Percentiles rank a stretch among this genome's conserved stretches.
Conservation (phyloP, 148 eudicot genomes). For the Oxyria digyna region DNA sequence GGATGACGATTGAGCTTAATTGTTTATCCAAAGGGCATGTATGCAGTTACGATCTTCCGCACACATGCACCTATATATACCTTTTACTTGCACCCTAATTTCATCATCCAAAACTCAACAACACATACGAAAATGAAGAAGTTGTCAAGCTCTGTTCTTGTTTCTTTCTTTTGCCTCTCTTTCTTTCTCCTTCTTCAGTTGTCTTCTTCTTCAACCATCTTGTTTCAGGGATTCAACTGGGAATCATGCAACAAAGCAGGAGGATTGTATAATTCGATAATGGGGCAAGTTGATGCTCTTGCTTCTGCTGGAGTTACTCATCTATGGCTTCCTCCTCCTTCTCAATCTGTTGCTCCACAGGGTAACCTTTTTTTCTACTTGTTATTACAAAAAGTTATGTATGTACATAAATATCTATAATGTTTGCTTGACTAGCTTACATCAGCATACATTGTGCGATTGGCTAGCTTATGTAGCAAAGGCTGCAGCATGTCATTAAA, state of each 20-base stretch:
- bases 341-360: constrained; percentile 45
- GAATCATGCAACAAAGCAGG: constrained; percentile 38
- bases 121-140: not conserved
- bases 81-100: not conserved
- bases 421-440: too few species aligned
- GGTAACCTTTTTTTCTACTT: too few species aligned
- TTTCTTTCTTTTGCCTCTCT: not conserved
- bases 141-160: not conserved
- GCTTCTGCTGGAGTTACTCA: constrained; percentile 50
- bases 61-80: not conserved
- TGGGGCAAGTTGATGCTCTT: constrained; percentile 20
- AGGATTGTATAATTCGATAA: constrained; percentile 44
- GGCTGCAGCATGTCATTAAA: too few species aligned
- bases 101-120: not conserved
- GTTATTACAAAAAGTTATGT: too few species aligned
- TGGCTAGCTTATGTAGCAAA: too few species aligned
- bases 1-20: not conserved
- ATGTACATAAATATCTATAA: too few species aligned
- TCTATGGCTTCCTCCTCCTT: constrained; percentile 62
- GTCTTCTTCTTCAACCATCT: constrained; percentile 2
- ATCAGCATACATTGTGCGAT: too few species aligned
- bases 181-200: not conserved
- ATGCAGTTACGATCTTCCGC: not conserved
- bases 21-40: not conserved
- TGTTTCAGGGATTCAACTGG: constrained; percentile 46